Base-by-base conservation (phyloP, 1,139 yeast species). In the Scheffersomyces illinoinensis region DNA sequence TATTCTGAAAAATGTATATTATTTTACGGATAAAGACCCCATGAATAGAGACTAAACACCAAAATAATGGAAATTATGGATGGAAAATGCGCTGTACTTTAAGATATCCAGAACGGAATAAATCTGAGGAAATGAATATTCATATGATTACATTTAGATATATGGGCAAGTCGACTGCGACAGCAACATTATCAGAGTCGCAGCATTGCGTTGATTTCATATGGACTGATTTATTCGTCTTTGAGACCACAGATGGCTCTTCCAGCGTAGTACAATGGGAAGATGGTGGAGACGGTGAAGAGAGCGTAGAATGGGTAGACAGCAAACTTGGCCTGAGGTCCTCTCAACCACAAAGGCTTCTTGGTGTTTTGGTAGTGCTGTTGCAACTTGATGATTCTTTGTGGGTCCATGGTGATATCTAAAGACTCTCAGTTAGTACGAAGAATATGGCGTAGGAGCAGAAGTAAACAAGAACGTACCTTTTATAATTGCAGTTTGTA, bases 301-400 rank as follows among this genome's bases (percentile, higher is more conserved):
- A 91, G 82, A 66, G 93, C 96, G 83, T 87, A 91, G 86, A 89
- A 93, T 75, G 98, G 98, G 80, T 90, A 91, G 68, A 93, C 85
- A 75, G 89, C 79, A 72, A 85, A 79, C 81, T 91, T 91, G 67
- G 97, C 87, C 79, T 93, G 88, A 66, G 81, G 75, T 54, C 84
- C 84, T 84, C 89, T 87, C 83, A 87, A 80, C 92, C 91, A 89
- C 75, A 90, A 83, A 71, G 88, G 90, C 78, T 88, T 86, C 72
- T 83, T 78, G 65, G 93, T 84, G 68, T 79, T 73, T 80, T 90
- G 96, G 84, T 87, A 90, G 68, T 85, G 78, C 78, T 84, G 89
- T 83, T 90, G 96, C 76, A 88, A 80, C 73, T 87, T 85, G 69
- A 89, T 88, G 73, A 90, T 86, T 82, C 85, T 87, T 83, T 81